Conservation (phyloP, 805 yeast genomes). For the Pichia nakasei region DNA sequence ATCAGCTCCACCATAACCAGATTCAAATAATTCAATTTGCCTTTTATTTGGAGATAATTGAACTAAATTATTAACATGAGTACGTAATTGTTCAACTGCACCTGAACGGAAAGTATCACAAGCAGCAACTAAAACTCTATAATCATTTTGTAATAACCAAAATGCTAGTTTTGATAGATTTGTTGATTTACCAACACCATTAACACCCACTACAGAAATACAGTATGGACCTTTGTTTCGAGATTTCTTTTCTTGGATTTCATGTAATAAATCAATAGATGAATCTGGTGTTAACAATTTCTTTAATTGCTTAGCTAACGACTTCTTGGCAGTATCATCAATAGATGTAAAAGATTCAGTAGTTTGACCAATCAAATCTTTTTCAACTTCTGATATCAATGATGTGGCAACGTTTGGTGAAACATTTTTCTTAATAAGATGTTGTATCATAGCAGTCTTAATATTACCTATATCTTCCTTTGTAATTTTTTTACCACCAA, state of each 20-base stretch:
- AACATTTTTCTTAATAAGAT: constrained; percentile 76
- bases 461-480: constrained; percentile 59
- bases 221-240: constrained; percentile 61
- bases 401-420: constrained; percentile 82
- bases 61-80: constrained; percentile 79
- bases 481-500: constrained; percentile 64
- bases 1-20: constrained; percentile 96
- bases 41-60: constrained; percentile 43
- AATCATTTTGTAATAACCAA: constrained; percentile 87
- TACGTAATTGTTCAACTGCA: constrained; percentile 95
- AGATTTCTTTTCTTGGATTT: constrained; percentile 46
- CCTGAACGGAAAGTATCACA: constrained; percentile 98
- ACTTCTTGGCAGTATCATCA: constrained; percentile 55
- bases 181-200: constrained; percentile 97
- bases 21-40: constrained; percentile 74
- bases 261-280: constrained; percentile 77
- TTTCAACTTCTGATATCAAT: constrained; percentile 61
- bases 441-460: constrained; percentile 58
- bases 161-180: constrained; percentile 89
- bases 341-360: constrained; percentile 69
- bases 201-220: constrained; percentile 95
- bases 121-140: constrained; percentile 83
- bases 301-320: constrained; percentile 56
- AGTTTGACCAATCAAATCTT: constrained; percentile 61
- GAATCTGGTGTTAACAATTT: constrained; percentile 86